Evolutionary conservation across 164 flowering plant species (phyloP).

Genomic region (Buxus sempervirens): DNA sequence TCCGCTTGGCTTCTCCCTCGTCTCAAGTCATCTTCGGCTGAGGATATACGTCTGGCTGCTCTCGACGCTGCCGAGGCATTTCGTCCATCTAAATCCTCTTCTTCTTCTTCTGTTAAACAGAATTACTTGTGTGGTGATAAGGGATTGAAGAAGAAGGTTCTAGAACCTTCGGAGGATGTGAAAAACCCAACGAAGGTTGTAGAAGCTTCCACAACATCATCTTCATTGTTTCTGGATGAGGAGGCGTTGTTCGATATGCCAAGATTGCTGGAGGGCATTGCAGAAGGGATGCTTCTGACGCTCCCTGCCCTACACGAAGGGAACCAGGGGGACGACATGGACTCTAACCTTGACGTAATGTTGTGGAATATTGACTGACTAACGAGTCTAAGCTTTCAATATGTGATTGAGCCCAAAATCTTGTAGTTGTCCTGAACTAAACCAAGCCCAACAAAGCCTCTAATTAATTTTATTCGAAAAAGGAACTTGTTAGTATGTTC

Average conservation of each 20-base stretch:
- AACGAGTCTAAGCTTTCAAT: too few relatives aligned
- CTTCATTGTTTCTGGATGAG: constrained; percentile 41
- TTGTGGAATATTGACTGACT: constrained; percentile 38
- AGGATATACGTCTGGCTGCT: constrained; percentile 29
- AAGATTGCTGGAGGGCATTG: constrained; percentile 31
- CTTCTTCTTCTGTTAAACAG: neutral
- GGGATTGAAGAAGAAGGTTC: neutral
- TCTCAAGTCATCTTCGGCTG: constrained; percentile 22
- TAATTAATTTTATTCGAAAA: too few relatives aligned
- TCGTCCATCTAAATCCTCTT: neutral
- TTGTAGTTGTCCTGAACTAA: too few relatives aligned
- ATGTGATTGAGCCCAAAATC: too few relatives aligned
- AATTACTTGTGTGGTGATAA: too few relatives aligned
- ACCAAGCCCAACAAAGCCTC: too few relatives aligned
- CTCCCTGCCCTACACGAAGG: constrained; percentile 35
- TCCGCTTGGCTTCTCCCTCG: constrained; percentile 22
- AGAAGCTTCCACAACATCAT: neutral
- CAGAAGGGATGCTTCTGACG: constrained; percentile 40
- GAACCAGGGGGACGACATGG: constrained; percentile 21
- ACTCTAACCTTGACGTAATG: constrained; percentile 13
- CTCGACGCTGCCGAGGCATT: constrained; percentile 27
- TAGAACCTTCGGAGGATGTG: neutral
- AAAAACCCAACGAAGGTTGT: neutral
- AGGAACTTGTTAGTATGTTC: too few relatives aligned
- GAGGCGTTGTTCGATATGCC: constrained; percentile 51